Conservation (phyloP, 2,329 filamentous ascomycete species). For the Ascochyta clinopodiicola region DNA sequence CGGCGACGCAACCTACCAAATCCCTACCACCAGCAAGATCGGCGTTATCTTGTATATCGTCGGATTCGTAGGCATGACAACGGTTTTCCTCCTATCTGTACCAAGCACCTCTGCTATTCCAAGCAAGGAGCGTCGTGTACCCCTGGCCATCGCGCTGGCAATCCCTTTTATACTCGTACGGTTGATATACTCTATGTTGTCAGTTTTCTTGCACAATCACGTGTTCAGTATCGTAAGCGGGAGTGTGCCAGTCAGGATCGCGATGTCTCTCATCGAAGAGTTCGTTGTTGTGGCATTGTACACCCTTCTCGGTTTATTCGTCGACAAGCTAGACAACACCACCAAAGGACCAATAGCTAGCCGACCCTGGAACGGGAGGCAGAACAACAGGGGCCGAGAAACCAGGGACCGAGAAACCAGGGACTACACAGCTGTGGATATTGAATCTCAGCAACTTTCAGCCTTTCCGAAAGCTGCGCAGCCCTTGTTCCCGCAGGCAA, state of each 20-base stretch:
- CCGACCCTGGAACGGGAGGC: not conserved
- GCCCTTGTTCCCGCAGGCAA: not conserved
- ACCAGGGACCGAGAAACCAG: no score
- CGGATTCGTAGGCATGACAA: constrained; percentile 17
- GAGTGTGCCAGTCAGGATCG: constrained; percentile 13
- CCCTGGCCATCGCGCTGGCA: constrained; percentile 22
- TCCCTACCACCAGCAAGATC: constrained; percentile 26
- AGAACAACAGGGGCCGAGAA: not conserved
- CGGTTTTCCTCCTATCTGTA: constrained; percentile 16
- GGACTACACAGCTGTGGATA: not conserved
- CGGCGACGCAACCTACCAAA: constrained; percentile 18
- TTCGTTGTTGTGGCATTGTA: constrained; percentile 30
- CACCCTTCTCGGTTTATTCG: constrained; percentile 19
- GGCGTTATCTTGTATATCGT: constrained; percentile 27
- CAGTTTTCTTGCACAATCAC: constrained; percentile 23
- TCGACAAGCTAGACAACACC: constrained; percentile 10
- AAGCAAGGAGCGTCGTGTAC: constrained; percentile 21
- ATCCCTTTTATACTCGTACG: constrained; percentile 28
- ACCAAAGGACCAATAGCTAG: constrained; percentile 1
- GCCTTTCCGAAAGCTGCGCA: not conserved
- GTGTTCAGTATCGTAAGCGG: constrained; percentile 26
- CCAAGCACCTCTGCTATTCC: constrained; percentile 6
- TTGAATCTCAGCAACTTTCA: not conserved
- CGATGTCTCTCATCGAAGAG: constrained; percentile 30
- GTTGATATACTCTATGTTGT: constrained; percentile 24